Percentiles rank a stretch among this genome's conserved stretches.
phyloP scores from a whole-genome alignment of 768 basidiomycete genomes.

The Mycena floridula region DNA sequence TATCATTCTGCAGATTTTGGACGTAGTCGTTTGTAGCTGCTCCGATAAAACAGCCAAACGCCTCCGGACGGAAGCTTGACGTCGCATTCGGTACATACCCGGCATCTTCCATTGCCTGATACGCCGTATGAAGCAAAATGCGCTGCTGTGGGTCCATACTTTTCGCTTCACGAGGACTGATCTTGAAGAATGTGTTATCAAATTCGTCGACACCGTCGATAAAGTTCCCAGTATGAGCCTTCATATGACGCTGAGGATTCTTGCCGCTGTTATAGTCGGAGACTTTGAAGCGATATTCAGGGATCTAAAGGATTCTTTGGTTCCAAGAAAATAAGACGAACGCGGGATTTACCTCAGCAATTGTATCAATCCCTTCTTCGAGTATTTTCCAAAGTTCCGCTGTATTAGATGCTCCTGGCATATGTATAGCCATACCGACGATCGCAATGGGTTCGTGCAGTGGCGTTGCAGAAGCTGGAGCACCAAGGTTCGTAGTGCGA shows the following conservation, averaged over 20 bases:
- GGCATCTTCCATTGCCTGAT: slow-evolving; percentile 63
- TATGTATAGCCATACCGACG: slow-evolving; percentile 62
- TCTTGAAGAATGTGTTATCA: slow-evolving; percentile 66
- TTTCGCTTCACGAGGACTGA: slow-evolving; percentile 68
- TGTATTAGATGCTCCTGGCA: slow-evolving; percentile 46
- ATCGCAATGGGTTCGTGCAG: slow-evolving; percentile 57
- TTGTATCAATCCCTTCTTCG: slow-evolving; percentile 47
- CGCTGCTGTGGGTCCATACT: slow-evolving; percentile 78
- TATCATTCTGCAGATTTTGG: slow-evolving; percentile 53
- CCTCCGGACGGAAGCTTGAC: slow-evolving; percentile 41
- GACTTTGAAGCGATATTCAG: slow-evolving; percentile 48
- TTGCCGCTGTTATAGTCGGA: slow-evolving; percentile 26
- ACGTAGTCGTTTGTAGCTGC: slow-evolving; percentile 65
- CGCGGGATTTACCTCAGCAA: slow-evolving; percentile 40
- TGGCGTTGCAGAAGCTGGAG: slow-evolving; percentile 2
- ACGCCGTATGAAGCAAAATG: slow-evolving; percentile 56
- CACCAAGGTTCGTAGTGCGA: neutral
- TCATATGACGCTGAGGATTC: slow-evolving; percentile 35
- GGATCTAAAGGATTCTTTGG: slow-evolving; percentile 40
- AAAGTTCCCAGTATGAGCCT: slow-evolving; percentile 59
- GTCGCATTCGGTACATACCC: slow-evolving; percentile 64
- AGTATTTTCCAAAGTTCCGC: slow-evolving; percentile 55
- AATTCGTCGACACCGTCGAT: slow-evolving; percentile 50
- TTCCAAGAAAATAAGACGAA: neutral
- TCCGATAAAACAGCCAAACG: slow-evolving; percentile 64